Evolutionary conservation across 2,329 filamentous ascomycete species (phyloP).

Genomic region (Ambrosiella xylebori): DNA sequence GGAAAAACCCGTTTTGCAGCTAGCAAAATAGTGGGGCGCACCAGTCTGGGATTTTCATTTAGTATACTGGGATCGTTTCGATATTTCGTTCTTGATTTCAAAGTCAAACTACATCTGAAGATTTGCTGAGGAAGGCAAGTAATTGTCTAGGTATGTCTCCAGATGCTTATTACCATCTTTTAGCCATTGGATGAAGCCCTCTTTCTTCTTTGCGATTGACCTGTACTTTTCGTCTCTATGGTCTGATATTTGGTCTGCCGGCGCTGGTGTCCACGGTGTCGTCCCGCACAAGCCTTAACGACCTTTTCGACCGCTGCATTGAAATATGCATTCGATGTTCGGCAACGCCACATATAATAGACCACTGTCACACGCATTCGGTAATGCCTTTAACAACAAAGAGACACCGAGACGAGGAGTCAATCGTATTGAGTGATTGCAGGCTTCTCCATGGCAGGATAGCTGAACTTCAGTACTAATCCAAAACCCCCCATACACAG

Average conservation of each 20-base stretch:
- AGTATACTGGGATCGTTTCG: slow-evolving; percentile 14
- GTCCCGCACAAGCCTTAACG: background rate
- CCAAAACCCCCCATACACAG: slow-evolving; percentile 16
- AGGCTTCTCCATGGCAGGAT: background rate
- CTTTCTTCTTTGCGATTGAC: slow-evolving; percentile 9
- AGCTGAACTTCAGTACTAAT: slow-evolving; percentile 18
- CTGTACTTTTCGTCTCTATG: slow-evolving; percentile 1
- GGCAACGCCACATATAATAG: background rate
- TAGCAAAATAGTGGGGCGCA: slow-evolving; percentile 15
- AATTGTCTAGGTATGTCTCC: slow-evolving; percentile 47
- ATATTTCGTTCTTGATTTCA: slow-evolving; percentile 17
- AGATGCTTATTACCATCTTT: slow-evolving; percentile 24
- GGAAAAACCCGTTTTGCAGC: background rate
- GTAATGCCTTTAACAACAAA: background rate
- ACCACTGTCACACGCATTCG: background rate
- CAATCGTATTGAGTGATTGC: background rate
- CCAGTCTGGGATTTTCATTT: slow-evolving; percentile 12
- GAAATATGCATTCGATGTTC: background rate
- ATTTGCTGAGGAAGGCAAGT: slow-evolving; percentile 47
- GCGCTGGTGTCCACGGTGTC: background rate
- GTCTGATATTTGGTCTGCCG: slow-evolving; percentile 3
- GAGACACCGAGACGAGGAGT: background rate
- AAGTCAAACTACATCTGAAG: slow-evolving; percentile 30
- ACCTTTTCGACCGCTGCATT: background rate
- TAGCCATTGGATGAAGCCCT: slow-evolving; percentile 6